Conservation (phyloP, 176 grass and related monocot genomes). For the Oropetium thomaeum region DNA sequence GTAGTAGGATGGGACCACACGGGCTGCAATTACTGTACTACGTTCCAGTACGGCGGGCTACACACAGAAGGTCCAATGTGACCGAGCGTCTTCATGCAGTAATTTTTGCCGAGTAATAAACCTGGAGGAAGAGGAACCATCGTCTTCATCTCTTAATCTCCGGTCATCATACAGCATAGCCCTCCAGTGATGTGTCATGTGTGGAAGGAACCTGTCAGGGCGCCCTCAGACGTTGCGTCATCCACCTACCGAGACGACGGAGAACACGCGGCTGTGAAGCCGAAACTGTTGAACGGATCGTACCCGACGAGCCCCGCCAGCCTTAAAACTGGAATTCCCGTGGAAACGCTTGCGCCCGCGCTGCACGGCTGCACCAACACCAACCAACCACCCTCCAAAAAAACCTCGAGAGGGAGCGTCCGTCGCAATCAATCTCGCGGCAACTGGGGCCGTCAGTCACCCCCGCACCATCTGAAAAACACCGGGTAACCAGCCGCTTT, state of each 20-base stretch:
- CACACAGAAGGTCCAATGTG: not conserved
- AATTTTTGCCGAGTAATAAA: not conserved
- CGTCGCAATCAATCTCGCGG: not conserved
- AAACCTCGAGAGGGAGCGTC: not conserved
- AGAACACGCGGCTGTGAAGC: not conserved
- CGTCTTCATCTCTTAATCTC: not conserved
- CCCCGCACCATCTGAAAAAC: constrained; percentile 25
- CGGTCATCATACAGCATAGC: not conserved
- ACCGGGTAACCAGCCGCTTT: constrained; percentile 22
- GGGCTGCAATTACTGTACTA: not conserved
- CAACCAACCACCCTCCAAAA: not conserved
- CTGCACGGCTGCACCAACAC: too few species aligned
- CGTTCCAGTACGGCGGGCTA: not conserved
- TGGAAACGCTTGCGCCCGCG: not conserved
- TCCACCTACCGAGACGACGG: not conserved
- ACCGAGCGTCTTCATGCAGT: not conserved
- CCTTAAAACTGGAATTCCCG: not conserved
- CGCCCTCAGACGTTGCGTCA: not conserved
- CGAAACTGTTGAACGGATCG: not conserved
- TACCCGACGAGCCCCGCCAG: not conserved
- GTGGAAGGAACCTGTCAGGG: not conserved
- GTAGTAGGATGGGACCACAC: not conserved
- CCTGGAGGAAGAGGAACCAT: not conserved
- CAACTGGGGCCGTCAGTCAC: too few species aligned
- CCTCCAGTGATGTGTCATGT: not conserved